Evolutionary conservation across 768 basidiomycete genomes (phyloP), one percentile per base, ranked within the genome.

Genomic region (Xerocomus spinulosus): DNA sequence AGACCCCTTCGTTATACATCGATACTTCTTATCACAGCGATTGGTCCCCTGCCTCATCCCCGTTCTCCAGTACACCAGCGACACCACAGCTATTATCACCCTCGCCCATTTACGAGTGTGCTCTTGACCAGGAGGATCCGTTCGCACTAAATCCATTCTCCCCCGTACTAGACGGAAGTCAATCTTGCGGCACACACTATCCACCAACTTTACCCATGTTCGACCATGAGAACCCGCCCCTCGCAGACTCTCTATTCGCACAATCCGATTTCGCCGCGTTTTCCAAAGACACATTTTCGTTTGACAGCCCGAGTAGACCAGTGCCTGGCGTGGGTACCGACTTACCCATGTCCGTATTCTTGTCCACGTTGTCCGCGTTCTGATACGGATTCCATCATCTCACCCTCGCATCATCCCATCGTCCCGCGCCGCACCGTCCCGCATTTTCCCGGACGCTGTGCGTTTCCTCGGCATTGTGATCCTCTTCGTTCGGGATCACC

Each of bases 21-120:
- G 68, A 77, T 51, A 72, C 70, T 20, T 52, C 68, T 6, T 76
- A 68, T 59, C 39, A 29, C 29, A 36, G 30, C 41, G 70, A 71
- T 33, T 79, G 77, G 77, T 68, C 69, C 9, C 66, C 71, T 17
- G 13, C 49, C 37, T 71, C 76, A 5, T 74, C 75, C 2, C 73
- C 78, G 0, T 57, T 69, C 21, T 70, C 73, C 29, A 77, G 73
- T 52, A 63, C 69, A 3, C 76, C 78, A 1, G 49, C 67, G 5
- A 74, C 76, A 5, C 74, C 76, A 6, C 72, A 59, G 67, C 64
- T 37, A 25, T 55, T 30, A 61, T 73, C 63, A 56, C 69, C 62
- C 20, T 49, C 52, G 4, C 60, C 62, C 12, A 39, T 54, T 14
- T 55, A 64, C 32, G 64, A 67, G 32, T 51, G 57, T 26, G 34